Base-by-base conservation (phyloP, 148 eudicot genomes). In the Drosera capensis region DNA sequence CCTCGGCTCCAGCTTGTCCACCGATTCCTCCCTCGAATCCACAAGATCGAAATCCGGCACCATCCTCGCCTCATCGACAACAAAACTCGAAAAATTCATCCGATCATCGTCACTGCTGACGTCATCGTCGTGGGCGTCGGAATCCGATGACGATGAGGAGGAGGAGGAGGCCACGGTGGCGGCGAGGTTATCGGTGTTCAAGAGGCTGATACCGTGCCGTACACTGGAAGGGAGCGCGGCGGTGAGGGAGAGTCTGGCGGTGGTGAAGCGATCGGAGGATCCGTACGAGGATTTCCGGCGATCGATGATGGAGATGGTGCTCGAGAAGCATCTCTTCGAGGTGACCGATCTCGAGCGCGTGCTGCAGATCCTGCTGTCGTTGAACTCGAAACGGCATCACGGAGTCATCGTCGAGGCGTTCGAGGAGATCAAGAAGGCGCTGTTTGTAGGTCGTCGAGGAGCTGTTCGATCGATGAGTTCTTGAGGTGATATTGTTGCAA, bases 291-390 rank as follows among this genome's bases (percentile, higher is more conserved):
- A 83, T 48, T 84, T 84, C 62, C 67, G 70, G 65, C 54, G 60
- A 9, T 84, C 94, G 13, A 84, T 88, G 86, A 62, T 60, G 69
- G 97, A 88, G 57, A 88, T 88, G 96, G 70, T 88, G 14, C 28
- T 78, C 40, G 94, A 83, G 75, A 88, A 88, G 45, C 59, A 78
- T 41, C 80, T 88, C 79, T 78, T 63, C 24, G 86, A 75, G 14
- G 65, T 49, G 28, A 55, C 8, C 2, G 97, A 83, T 14, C 28
- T 88, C 61, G 84, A 77, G 46, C 77, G 71, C 64, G 62, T 88
- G 3, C 23, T 88, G 37, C 66, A 63, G 7, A 83, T 94, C 31
- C 80, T 79, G 40, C 51, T 88, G 52, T 70, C 81, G 0, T 54
- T 88, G 23, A 88, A 88, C 38, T 70, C 83, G 0, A 26, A 53